A percentile compares a stretch with the other conserved stretches of the same genome.
Conservation (phyloP, 805 yeast genomes). For the Saccharomycopsis guyanensis region DNA sequence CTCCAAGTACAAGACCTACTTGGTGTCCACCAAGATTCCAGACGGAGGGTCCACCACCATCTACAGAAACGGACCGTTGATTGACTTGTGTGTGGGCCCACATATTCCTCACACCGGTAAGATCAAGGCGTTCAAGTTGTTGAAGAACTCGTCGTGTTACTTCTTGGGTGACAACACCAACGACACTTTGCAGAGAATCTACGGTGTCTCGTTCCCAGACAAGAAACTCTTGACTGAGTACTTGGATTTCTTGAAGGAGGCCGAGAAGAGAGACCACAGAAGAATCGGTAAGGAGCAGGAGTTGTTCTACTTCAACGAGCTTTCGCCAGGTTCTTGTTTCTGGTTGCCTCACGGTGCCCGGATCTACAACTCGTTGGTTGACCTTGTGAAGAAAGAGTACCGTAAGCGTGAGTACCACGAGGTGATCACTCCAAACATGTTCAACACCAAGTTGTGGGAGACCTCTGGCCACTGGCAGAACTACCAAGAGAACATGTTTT, state of each 20-base stretch:
- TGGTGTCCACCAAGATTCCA: conserved; percentile 82
- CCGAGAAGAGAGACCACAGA: conserved; percentile 93
- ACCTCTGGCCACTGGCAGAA: conserved; percentile 98
- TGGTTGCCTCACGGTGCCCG: conserved; percentile 99
- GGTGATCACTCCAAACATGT: conserved; percentile 99
- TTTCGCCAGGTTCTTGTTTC: conserved; percentile 97
- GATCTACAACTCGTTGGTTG: conserved; percentile 83
- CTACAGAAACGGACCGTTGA: conserved; percentile 94
- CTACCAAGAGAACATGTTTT: conserved; percentile 95
- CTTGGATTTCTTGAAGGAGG: conserved; percentile 89
- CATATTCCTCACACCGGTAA: conserved; percentile 97
- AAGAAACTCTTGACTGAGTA: conserved; percentile 94
- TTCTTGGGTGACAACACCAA: conserved; percentile 88
- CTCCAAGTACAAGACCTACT: conserved; percentile 90
- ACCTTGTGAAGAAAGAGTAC: conserved; percentile 75
- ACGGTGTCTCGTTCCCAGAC: conserved; percentile 98
- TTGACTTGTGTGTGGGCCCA: conserved; percentile 96
- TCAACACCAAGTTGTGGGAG: conserved; percentile 95
- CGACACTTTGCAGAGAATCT: conserved; percentile 94
- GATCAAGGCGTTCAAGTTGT: conserved; percentile 86
- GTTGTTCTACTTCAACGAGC: conserved; percentile 86
- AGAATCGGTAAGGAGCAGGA: conserved; percentile 96
- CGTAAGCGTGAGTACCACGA: conserved; percentile 93
- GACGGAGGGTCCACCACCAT: conserved; percentile 96
- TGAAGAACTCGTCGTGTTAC: conserved; percentile 94